Evolutionary conservation across 306 rosid species (phyloP).

Genomic region (Prosopis cineraria): DNA sequence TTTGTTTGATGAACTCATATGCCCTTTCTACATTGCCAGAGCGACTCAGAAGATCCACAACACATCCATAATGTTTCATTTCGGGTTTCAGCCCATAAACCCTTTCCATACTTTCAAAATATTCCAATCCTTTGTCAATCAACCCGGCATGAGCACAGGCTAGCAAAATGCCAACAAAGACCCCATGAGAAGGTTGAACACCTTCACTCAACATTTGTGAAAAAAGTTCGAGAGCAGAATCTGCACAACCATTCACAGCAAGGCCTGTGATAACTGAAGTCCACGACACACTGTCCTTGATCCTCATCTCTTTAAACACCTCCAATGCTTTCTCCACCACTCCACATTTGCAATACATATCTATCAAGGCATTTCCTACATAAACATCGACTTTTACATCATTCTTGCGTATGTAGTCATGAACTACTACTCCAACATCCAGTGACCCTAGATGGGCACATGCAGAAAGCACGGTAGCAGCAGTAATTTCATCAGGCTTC

Average conservation of each 20-base stretch:
- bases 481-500: constrained; percentile 67
- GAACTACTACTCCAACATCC: constrained; percentile 74
- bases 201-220: constrained; percentile 67
- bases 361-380: constrained; percentile 77
- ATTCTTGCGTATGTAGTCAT: constrained; percentile 49
- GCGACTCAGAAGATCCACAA: constrained; percentile 87
- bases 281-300: constrained; percentile 76
- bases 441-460: constrained; percentile 91
- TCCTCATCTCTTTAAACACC: constrained; percentile 66
- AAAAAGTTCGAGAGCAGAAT: constrained; percentile 61
- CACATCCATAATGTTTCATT: constrained; percentile 81
- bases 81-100: constrained; percentile 65
- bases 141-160: constrained; percentile 88
- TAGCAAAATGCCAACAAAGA: constrained; percentile 73
- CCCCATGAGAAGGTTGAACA: constrained; percentile 64
- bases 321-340: constrained; percentile 69
- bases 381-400: constrained; percentile 63
- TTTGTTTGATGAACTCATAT: constrained; percentile 59
- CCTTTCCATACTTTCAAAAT: constrained; percentile 71
- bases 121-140: constrained; percentile 72
- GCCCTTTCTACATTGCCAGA: constrained; percentile 79
- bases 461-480: constrained; percentile 81
- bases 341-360: constrained; percentile 93
- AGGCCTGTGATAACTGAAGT: constrained; percentile 74
- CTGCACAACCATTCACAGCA: constrained; percentile 83